These are phyloP conservation scores for Fragaria vesca DNA, from an alignment of 306 rosid genomes.

Conservation along the genomic window DNA sequence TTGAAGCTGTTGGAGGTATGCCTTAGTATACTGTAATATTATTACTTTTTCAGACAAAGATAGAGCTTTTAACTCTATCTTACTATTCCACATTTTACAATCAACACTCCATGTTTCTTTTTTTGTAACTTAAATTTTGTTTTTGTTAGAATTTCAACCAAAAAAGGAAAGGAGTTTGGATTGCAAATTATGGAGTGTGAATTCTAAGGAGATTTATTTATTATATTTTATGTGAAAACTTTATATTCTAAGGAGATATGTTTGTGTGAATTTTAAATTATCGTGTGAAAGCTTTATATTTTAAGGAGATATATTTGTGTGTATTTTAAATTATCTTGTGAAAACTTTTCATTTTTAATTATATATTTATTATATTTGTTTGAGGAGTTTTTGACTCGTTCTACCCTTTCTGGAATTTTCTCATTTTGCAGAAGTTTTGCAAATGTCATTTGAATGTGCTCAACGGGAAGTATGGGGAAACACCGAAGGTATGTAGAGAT, in stretches of 20 bases:
- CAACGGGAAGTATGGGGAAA: constrained; percentile 51
- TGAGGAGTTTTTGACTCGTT: constrained; percentile 23
- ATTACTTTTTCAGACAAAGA: neutral
- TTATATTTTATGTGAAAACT: too few relatives aligned
- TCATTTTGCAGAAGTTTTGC: constrained; percentile 75
- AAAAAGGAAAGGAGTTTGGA: neutral
- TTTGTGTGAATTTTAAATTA: too few relatives aligned
- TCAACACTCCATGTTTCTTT: neutral
- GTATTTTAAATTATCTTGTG: neutral
- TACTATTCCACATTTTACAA: neutral
- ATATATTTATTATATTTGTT: neutral
- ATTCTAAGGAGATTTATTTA: neutral
- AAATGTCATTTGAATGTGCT: constrained; percentile 56
- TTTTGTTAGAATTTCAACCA: neutral
- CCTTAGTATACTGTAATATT: constrained; percentile 18
- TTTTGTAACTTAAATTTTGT: neutral
- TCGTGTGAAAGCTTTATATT: too few relatives aligned
- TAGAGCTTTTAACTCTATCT: neutral
- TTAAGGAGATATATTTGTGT: too few relatives aligned
- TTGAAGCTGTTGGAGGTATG: constrained; percentile 75
- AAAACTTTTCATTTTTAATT: neutral
- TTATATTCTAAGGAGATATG: too few relatives aligned
- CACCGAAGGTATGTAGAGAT: constrained; percentile 54
- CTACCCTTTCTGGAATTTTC: constrained; percentile 18
- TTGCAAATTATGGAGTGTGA: neutral